Conservation (phyloP, 257 asterid genomes). For the Solanum infundibuliforme region DNA sequence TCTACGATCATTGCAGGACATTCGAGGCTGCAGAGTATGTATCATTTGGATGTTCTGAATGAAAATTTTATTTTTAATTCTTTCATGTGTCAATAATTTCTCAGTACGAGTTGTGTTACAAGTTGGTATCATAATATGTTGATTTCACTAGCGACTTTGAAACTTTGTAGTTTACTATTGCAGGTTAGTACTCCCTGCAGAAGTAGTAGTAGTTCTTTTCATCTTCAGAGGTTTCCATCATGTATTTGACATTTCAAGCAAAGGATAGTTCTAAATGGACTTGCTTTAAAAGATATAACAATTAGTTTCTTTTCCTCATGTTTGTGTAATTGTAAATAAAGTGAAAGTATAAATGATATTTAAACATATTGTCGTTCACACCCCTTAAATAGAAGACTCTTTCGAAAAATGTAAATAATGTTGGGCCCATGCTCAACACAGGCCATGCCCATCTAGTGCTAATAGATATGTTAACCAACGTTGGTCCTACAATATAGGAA, state of each 20-base stretch:
- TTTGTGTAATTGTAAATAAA: not conserved
- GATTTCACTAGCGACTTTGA: not conserved
- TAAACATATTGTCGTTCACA: too few relatives aligned
- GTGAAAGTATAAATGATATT: not conserved
- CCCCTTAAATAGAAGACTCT: too few relatives aligned
- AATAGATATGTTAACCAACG: too few relatives aligned
- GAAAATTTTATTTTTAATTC: not conserved
- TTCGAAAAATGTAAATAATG: too few relatives aligned
- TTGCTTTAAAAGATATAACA: not conserved
- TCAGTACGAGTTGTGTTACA: not conserved
- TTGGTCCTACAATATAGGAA: too few relatives aligned
- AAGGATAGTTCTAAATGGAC: not conserved
- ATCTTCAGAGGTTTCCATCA: not conserved
- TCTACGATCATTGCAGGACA: too few relatives aligned
- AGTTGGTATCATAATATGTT: not conserved
- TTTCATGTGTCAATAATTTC: not conserved
- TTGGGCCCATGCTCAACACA: too few relatives aligned
- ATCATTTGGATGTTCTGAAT: too few relatives aligned
- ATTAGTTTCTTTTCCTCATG: not conserved
- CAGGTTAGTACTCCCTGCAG: not conserved
- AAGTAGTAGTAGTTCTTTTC: not conserved
- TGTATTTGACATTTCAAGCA: not conserved
- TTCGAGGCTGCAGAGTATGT: too few relatives aligned
- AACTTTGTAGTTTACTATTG: not conserved
- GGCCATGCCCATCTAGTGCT: too few relatives aligned